Percentiles rank a stretch among this genome's conserved stretches.
phyloP scores from a whole-genome alignment of 306 rosid genomes.

The Abrus pulchellus region DNA sequence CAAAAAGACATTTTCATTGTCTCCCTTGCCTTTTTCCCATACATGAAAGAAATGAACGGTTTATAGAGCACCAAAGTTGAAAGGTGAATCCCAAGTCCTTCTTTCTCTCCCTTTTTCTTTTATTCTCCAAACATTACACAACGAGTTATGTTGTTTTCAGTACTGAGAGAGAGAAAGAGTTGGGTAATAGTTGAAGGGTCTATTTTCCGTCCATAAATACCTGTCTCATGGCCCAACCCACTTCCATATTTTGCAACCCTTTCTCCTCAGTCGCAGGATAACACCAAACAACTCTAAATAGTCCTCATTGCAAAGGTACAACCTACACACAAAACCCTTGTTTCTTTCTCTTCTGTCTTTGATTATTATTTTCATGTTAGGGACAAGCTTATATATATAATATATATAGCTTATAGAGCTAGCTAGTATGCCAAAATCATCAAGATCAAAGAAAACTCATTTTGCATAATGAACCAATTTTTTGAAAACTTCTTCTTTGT shows the following conservation, averaged over 20 bases:
- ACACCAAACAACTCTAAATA: conserved; percentile 36
- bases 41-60: conserved; percentile 54
- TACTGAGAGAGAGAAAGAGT: conserved; percentile 36
- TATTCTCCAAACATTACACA: conserved; percentile 26
- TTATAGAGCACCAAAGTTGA: conserved; percentile 51
- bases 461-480: not conserved
- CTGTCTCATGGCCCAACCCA: conserved; percentile 46
- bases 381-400: not conserved
- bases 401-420: not conserved
- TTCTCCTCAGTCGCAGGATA: conserved; percentile 34
- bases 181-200: conserved; percentile 62
- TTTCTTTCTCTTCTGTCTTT: conserved; percentile 15
- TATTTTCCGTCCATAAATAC: conserved; percentile 56
- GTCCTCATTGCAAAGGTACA: conserved; percentile 17
- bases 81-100: conserved; percentile 42
- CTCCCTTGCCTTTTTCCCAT: conserved; percentile 51
- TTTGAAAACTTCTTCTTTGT: not conserved
- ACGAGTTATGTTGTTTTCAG: conserved; percentile 5
- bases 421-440: not conserved
- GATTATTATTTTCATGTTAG: not conserved
- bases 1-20: conserved; percentile 49
- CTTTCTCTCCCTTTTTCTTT: not conserved
- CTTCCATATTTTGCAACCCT: conserved; percentile 56
- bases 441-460: too few species aligned
- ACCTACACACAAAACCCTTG: not conserved